Percentiles rank a stretch among this genome's conserved stretches.
These are phyloP conservation scores for Jaltomata sinuosa DNA, from an alignment of 257 asterid genomes.

Conservation along the genomic window DNA sequence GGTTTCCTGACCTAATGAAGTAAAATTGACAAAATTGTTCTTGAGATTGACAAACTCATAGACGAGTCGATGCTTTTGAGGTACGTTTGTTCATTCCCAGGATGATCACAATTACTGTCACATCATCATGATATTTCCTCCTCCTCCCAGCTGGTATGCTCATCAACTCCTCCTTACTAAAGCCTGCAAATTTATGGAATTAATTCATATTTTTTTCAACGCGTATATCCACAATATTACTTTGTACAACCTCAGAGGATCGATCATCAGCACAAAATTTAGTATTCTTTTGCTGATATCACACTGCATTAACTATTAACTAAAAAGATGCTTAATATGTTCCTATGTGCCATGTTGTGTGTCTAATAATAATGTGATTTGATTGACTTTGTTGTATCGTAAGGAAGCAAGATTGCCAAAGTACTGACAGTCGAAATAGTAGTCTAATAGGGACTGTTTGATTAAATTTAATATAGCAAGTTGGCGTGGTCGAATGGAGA, in stretches of 20 bases:
- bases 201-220: background rate
- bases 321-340: background rate
- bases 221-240: background rate
- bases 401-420: background rate
- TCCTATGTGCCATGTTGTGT: background rate
- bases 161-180: constrained; percentile 86
- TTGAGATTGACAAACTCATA: constrained; percentile 19
- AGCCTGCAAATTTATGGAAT: constrained; percentile 31
- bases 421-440: background rate
- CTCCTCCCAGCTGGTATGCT: constrained; percentile 86
- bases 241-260: background rate
- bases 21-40: background rate
- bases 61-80: constrained; percentile 67
- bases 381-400: background rate
- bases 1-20: background rate
- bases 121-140: constrained; percentile 83
- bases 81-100: constrained; percentile 78
- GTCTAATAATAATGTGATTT: background rate
- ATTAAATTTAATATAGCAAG: background rate
- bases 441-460: background rate
- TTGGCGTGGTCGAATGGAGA: background rate
- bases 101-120: constrained; percentile 71
- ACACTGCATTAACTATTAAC: background rate
- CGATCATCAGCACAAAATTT: background rate
- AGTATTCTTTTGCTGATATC: background rate